A percentile compares a stretch with the other conserved stretches of the same genome.
Conservation (phyloP, 345 rosid genomes). For the Pseudoturritis turrita region DNA sequence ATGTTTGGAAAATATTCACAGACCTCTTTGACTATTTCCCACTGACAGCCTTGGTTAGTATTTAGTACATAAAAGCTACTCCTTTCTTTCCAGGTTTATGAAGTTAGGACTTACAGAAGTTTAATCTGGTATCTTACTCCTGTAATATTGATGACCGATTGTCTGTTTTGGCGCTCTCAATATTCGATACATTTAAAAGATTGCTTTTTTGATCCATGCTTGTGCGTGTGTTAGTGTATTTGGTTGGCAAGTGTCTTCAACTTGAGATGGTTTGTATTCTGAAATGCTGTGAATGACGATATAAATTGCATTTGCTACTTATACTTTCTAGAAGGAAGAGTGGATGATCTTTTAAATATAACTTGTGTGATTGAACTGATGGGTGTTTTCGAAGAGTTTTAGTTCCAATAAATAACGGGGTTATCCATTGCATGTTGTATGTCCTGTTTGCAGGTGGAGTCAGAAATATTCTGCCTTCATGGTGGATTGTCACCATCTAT, state of each 20-base stretch:
- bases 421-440: background rate
- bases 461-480: conserved; percentile 97
- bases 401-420: background rate
- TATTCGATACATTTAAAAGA: background rate
- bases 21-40: conserved; percentile 99
- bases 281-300: background rate
- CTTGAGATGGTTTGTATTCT: background rate
- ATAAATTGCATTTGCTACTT: background rate
- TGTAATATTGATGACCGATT: background rate
- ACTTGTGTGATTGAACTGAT: background rate
- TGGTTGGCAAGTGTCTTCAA: background rate
- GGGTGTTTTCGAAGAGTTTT: conserved; percentile 4
- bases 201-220: background rate
- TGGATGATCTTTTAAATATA: background rate
- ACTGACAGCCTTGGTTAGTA: conserved; percentile 91
- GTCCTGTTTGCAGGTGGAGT: conserved; percentile 66
- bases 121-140: background rate
- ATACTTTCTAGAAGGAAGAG: background rate
- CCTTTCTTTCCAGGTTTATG: conserved; percentile 3
- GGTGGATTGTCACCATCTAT: conserved; percentile 98
- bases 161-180: background rate
- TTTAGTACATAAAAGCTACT: background rate
- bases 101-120: background rate
- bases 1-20: conserved; percentile 94
- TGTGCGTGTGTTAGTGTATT: background rate